Conservation (phyloP, 306 rosid genomes). For the Nissolia schottii region DNA sequence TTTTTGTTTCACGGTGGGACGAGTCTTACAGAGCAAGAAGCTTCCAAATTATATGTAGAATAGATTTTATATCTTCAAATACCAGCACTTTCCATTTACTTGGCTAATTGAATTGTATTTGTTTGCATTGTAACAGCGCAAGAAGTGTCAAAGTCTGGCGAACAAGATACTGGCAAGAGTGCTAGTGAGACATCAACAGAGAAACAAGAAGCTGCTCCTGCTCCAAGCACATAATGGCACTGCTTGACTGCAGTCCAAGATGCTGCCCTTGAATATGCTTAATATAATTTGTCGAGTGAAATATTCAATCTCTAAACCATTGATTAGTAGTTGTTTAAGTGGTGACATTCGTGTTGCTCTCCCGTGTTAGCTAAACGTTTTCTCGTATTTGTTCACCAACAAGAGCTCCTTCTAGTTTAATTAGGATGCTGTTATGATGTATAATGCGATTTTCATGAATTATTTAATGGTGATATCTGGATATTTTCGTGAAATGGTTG, state of each 20-base stretch:
- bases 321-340: constrained; percentile 27
- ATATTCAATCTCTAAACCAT: constrained; percentile 25
- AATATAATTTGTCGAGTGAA: constrained; percentile 29
- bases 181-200: constrained; percentile 38
- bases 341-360: constrained; percentile 18
- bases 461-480: constrained; percentile 25
- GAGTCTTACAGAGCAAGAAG: too few relatives aligned
- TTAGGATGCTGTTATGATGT: constrained; percentile 34
- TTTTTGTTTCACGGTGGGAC: not conserved
- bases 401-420: constrained; percentile 4
- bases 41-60: not conserved
- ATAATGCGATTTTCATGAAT: constrained; percentile 24
- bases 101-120: not conserved
- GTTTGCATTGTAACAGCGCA: constrained; percentile 32
- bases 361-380: constrained; percentile 26
- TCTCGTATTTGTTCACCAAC: constrained; percentile 16
- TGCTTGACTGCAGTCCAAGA: constrained; percentile 20
- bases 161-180: constrained; percentile 14
- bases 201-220: constrained; percentile 57
- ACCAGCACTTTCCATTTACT: not conserved
- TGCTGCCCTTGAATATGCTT: constrained; percentile 30
- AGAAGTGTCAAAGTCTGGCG: constrained; percentile 61
- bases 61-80: not conserved
- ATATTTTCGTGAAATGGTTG: not conserved
- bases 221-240: constrained; percentile 49